These are phyloP conservation scores for Colletotrichum liaoningense DNA, from an alignment of 2,329 filamentous ascomycete genomes.

Conservation along the genomic window DNA sequence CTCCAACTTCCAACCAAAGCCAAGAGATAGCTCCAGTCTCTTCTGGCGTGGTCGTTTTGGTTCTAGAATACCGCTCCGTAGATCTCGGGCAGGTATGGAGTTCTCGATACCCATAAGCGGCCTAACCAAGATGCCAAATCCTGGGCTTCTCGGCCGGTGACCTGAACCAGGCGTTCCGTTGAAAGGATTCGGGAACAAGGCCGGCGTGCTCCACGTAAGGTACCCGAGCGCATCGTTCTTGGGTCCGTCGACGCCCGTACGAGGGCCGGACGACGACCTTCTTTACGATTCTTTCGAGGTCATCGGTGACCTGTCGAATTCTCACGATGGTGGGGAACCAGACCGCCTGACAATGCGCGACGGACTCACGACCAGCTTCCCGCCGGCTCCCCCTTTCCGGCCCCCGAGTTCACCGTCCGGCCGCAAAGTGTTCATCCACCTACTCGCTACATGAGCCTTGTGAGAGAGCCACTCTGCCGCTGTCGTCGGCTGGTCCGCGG, in stretches of 20 bases:
- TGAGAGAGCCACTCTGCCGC: no score
- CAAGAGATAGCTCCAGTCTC: background rate
- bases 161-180: background rate
- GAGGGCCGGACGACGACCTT: constrained; percentile 1
- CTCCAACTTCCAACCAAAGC: background rate
- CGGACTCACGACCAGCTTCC: constrained; percentile 7
- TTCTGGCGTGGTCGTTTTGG: constrained; percentile 17
- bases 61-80: background rate
- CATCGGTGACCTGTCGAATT: background rate
- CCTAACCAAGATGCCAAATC: background rate
- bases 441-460: no score
- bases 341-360: background rate
- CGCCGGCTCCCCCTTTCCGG: constrained; percentile 13
- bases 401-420: background rate
- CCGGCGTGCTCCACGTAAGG: background rate
- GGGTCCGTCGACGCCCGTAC: background rate
- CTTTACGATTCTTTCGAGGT: constrained; percentile 1
- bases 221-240: constrained; percentile 7
- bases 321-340: background rate
- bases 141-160: background rate
- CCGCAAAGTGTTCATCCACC: background rate
- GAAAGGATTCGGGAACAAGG: background rate
- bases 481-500: no score
- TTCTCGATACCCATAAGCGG: background rate
- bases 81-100: background rate